A percentile compares a stretch with the other conserved stretches of the same genome.
These are phyloP conservation scores for Xylaria arbuscula DNA, from an alignment of 2,329 filamentous ascomycete species.

Conservation along the genomic window DNA sequence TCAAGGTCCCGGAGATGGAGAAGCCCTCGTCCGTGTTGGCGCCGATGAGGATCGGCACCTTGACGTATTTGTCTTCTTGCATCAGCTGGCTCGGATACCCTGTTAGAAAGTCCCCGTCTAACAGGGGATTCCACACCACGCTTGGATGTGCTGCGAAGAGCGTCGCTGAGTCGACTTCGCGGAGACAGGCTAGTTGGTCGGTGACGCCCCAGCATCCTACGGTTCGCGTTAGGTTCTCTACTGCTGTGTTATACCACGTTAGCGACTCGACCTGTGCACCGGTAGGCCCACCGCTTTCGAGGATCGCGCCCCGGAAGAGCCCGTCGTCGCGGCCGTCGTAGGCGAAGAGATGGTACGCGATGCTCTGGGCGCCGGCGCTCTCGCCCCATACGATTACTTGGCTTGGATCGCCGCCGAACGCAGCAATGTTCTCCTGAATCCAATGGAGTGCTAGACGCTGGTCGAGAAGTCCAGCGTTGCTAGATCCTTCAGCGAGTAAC, in stretches of 20 bases:
- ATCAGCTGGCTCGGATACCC: constrained; percentile 60
- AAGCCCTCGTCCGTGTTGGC: constrained; percentile 63
- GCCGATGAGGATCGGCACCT: constrained; percentile 59
- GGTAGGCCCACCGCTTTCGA: constrained; percentile 61
- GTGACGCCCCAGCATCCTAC: constrained; percentile 51
- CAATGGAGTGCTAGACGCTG: constrained; percentile 62
- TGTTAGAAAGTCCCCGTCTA: constrained; percentile 61
- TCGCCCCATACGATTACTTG: constrained; percentile 63
- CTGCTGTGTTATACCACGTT: constrained; percentile 51
- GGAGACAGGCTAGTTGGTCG: constrained; percentile 54
- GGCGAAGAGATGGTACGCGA: constrained; percentile 62
- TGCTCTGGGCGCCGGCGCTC: constrained; percentile 56
- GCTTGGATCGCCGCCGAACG: constrained; percentile 61
- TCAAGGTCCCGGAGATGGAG: constrained; percentile 52
- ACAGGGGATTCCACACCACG: constrained; percentile 56
- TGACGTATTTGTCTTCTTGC: constrained; percentile 55
- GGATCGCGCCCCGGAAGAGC: constrained; percentile 65
- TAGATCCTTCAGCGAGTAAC: constrained; percentile 56
- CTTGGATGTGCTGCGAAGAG: constrained; percentile 53
- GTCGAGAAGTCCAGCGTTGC: constrained; percentile 63
- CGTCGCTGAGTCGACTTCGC: constrained; percentile 47
- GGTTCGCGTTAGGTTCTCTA: constrained; percentile 52
- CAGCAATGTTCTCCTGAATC: constrained; percentile 65
- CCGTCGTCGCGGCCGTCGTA: constrained; percentile 67
- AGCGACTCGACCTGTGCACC: constrained; percentile 49